Percentiles rank a stretch among this genome's conserved stretches.
phyloP scores from a whole-genome alignment of 176 grass and related monocot species.

The Zoysia japonica region DNA sequence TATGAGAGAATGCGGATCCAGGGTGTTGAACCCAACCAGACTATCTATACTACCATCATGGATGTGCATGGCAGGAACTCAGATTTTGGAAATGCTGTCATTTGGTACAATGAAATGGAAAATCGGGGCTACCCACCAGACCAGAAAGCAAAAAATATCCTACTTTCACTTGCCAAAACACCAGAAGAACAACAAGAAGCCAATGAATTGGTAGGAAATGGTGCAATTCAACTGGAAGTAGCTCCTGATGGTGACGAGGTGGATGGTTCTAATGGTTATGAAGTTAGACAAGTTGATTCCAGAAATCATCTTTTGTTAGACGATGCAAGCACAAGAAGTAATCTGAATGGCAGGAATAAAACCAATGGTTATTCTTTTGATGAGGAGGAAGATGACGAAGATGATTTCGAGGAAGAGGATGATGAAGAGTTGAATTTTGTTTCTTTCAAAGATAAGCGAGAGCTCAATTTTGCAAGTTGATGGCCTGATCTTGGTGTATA shows the following conservation, averaged over 20 bases:
- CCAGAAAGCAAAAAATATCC: constrained; percentile 83
- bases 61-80: constrained; percentile 79
- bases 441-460: constrained; percentile 66
- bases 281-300: constrained; percentile 33
- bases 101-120: constrained; percentile 91
- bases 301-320: constrained; percentile 18
- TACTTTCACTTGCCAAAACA: constrained; percentile 69
- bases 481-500: constrained; percentile 39
- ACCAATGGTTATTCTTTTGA: constrained; percentile 32
- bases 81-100: constrained; percentile 80
- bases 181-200: constrained; percentile 78
- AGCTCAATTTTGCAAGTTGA: constrained; percentile 59
- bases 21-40: constrained; percentile 83
- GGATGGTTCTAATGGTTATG: constrained; percentile 32
- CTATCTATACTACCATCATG: constrained; percentile 87
- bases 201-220: constrained; percentile 64
- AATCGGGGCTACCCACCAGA: constrained; percentile 63
- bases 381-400: constrained; percentile 39
- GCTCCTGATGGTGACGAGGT: constrained; percentile 25
- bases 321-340: constrained; percentile 5
- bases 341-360: constrained; percentile 37
- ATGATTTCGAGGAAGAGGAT: constrained; percentile 50
- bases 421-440: constrained; percentile 64
- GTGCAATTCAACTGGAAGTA: constrained; percentile 42
- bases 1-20: constrained; percentile 84